Evolutionary conservation across 2,329 filamentous ascomycete species (phyloP).

Genomic region (Sarocladiaceae sp.): DNA sequence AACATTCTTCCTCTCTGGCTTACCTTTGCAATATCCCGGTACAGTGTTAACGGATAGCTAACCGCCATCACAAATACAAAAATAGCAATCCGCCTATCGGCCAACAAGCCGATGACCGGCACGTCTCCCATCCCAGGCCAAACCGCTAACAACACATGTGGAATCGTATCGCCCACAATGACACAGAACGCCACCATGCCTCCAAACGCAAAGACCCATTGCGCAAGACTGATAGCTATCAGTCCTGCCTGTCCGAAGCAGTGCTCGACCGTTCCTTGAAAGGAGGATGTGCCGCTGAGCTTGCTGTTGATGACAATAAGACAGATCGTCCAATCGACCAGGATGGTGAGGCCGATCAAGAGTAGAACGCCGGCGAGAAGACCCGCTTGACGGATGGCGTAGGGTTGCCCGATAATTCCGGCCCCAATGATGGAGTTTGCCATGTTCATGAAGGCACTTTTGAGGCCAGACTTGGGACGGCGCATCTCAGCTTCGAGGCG

Average conservation of each 20-base stretch:
- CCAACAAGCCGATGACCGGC: constrained; percentile 77
- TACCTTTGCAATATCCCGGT: constrained; percentile 96
- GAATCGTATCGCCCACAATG: constrained; percentile 94
- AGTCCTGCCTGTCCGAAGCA: constrained; percentile 88
- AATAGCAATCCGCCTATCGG: constrained; percentile 79
- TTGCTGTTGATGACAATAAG: constrained; percentile 98
- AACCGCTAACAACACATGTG: constrained; percentile 77
- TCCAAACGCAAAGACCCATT: constrained; percentile 98
- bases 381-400: constrained; percentile 91
- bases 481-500: constrained; percentile 50
- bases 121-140: constrained; percentile 71
- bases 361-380: constrained; percentile 75
- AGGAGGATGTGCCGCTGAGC: constrained; percentile 86
- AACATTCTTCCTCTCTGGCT: constrained; percentile 19
- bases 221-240: constrained; percentile 82
- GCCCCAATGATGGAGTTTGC: constrained; percentile 93
- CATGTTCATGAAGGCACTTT: constrained; percentile 98
- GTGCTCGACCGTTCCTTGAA: constrained; percentile 92
- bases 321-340: constrained; percentile 95
- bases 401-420: constrained; percentile 79
- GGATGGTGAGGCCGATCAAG: constrained; percentile 72
- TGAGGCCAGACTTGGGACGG: constrained; percentile 79
- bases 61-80: constrained; percentile 81
- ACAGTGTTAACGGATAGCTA: constrained; percentile 87
- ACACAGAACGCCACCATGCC: constrained; percentile 98